These are phyloP conservation scores for Citrus glauca DNA, from an alignment of 345 rosid species.

Conservation along the genomic window DNA sequence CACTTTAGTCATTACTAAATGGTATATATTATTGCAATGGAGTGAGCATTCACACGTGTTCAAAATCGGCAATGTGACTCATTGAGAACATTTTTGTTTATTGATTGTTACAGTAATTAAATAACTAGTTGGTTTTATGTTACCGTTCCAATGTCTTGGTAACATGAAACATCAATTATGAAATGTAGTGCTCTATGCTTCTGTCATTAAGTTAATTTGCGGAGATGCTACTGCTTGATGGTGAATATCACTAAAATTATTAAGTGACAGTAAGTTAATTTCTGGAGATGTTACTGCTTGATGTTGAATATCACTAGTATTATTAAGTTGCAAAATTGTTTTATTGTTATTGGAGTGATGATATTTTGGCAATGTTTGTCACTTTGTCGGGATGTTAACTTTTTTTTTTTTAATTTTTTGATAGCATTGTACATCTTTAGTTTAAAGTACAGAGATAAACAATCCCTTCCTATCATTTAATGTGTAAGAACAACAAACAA, in stretches of 20 bases:
- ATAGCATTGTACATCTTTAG: background rate
- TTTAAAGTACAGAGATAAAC: background rate
- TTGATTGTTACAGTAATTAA: background rate
- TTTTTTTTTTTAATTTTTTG: background rate
- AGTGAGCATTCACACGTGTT: background rate
- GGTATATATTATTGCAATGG: background rate
- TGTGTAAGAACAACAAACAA: background rate
- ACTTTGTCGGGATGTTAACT: background rate
- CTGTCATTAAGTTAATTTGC: background rate
- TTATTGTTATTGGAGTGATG: background rate
- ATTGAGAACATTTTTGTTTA: background rate
- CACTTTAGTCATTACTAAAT: background rate
- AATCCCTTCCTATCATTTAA: background rate
- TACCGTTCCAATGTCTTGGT: background rate
- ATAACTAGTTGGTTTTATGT: background rate
- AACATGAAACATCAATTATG: background rate
- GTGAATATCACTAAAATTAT: background rate
- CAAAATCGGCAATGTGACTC: background rate
- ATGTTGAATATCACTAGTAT: too few species aligned
- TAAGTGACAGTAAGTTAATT: too few species aligned
- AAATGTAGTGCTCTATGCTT: background rate
- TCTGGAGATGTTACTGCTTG: too few species aligned
- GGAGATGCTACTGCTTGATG: background rate
- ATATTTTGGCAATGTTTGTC: background rate
- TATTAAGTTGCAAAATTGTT: background rate